Evolutionary conservation across 306 rosid genomes (phyloP).

Genomic region (Vachellia collinsii): DNA sequence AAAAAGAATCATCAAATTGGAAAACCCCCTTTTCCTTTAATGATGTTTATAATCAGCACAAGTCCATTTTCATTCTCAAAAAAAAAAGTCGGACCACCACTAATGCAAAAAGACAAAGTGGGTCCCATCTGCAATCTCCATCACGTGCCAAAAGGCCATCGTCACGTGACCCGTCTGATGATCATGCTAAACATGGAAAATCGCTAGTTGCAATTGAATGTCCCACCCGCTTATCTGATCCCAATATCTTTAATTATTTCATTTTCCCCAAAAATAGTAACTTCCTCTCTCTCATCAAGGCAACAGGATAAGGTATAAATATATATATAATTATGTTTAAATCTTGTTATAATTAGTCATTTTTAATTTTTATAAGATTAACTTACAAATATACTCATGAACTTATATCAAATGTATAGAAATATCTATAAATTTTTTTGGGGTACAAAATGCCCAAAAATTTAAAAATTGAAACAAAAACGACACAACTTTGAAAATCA

Average conservation of each 20-base stretch:
- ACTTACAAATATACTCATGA: too few relatives aligned
- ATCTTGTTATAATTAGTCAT: too few relatives aligned
- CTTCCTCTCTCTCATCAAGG: background rate
- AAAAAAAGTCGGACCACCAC: background rate
- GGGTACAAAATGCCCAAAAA: too few relatives aligned
- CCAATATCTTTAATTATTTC: background rate
- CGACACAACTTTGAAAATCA: too few relatives aligned
- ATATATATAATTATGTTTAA: too few relatives aligned
- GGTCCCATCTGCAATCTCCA: background rate
- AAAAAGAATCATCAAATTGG: background rate
- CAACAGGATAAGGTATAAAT: background rate
- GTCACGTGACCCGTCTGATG: slow-evolving; percentile 27
- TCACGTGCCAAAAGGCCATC: slow-evolving; percentile 36
- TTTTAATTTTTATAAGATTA: too few relatives aligned
- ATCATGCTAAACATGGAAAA: background rate
- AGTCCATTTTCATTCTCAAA: background rate
- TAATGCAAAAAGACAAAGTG: background rate
- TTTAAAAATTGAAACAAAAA: too few relatives aligned
- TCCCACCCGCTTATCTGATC: background rate
- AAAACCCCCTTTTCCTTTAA: background rate
- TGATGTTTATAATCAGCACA: slow-evolving; percentile 1
- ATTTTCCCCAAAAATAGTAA: background rate
- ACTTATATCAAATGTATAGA: too few relatives aligned
- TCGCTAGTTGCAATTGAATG: background rate
- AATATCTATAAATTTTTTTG: too few relatives aligned